Evolutionary conservation across 495 filamentous ascomycete species (phyloP), one percentile per base, ranked within the genome.

Genomic region (Cladorrhinum samala): DNA sequence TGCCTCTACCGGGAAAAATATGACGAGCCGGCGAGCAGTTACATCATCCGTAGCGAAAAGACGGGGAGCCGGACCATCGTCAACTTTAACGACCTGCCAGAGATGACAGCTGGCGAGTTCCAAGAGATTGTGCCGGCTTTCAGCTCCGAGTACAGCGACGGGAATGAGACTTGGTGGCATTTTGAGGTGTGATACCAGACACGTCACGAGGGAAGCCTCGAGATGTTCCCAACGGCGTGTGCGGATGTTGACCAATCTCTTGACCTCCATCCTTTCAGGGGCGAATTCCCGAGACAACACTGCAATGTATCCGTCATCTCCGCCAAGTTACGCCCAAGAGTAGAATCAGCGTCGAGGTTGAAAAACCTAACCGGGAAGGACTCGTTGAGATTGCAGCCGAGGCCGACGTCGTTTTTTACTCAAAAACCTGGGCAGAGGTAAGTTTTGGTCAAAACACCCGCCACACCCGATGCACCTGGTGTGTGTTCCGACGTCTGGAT

Each of bases 371-470:
- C 43, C 73, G 86, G 41, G 62, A 68, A 25, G 84, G 84, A 16
- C 68, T 89, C 47, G 70, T 76, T 49, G 73, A 79, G 36, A 71
- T 88, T 50, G 85, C 84, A 27, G 71, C 72, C 48, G 74, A 77
- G 58, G 83, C 83, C 39, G 80, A 88, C 61, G 75, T 84, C 13
- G 79, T 88, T 16, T 87, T 88, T 65, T 88, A 84, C 66, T 86
- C 85, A 5, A 80, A 77, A 56, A 76, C 70, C 52, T 88, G 85
- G 85, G 85, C 85, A 53, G 77, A 80, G 65, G 84, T 85, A 67
- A 65, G 71, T 69, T 20, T 33, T 33, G 5, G 27, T 33, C 27
- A 5, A 33, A 33, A 11, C 19, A 9, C 16, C 8, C 30, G 9
- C 23, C 41, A 18, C 25, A 14, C 18, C 19, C 14, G 40, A 41